These are phyloP conservation scores for Paxillus rubicundulus DNA, from an alignment of 768 basidiomycete species.

Conservation along the genomic window DNA sequence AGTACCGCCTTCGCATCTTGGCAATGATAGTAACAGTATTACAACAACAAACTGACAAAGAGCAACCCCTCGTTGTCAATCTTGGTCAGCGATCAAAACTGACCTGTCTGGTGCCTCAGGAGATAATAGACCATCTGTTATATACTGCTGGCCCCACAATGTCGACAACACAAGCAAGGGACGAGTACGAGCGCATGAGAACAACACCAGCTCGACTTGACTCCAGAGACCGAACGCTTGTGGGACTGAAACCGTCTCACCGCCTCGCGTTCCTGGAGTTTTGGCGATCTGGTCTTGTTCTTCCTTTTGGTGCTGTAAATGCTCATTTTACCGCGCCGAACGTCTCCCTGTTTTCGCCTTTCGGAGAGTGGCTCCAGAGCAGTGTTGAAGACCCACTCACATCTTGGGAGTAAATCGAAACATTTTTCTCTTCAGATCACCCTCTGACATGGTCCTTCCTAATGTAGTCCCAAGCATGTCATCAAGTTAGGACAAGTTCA, in stretches of 20 bases:
- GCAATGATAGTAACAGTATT: constrained; percentile 14
- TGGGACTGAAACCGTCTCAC: constrained; percentile 39
- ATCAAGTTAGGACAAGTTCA: constrained; percentile 34
- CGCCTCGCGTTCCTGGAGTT: constrained; percentile 39
- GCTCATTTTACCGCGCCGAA: constrained; percentile 40
- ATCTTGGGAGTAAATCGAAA: constrained; percentile 44
- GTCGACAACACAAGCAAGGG: constrained; percentile 20
- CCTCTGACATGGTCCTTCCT: neutral
- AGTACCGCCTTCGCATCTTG: constrained; percentile 27
- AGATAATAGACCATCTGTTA: constrained; percentile 28
- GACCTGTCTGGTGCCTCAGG: constrained; percentile 21
- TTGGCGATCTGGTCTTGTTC: constrained; percentile 40
- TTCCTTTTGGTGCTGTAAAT: constrained; percentile 42
- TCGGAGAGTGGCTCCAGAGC: constrained; percentile 41
- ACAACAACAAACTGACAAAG: constrained; percentile 10
- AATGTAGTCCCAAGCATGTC: constrained; percentile 38
- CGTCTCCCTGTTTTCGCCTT: constrained; percentile 41
- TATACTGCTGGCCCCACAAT: constrained; percentile 24
- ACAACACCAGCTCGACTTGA: constrained; percentile 38
- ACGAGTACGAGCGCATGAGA: constrained; percentile 30
- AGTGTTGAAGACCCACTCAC: constrained; percentile 40
- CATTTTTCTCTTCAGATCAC: neutral
- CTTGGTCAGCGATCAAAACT: constrained; percentile 16
- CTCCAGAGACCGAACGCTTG: constrained; percentile 39
- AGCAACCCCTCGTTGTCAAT: constrained; percentile 12